These are phyloP conservation scores for Trichoderma sp. DNA, from an alignment of 2,329 filamentous ascomycete genomes.

Conservation along the genomic window DNA sequence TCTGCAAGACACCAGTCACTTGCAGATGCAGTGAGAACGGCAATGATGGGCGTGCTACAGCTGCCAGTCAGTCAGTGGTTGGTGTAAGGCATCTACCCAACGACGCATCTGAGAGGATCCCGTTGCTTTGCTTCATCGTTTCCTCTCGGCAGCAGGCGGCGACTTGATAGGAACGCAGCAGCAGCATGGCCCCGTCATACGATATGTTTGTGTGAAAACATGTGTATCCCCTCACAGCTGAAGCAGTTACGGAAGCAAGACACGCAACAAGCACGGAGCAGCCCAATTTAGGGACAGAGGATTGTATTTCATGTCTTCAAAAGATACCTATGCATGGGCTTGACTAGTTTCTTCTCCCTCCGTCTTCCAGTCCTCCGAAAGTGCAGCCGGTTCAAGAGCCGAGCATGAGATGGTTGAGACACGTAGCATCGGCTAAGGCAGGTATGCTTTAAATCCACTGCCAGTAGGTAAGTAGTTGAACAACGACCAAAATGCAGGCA, in stretches of 20 bases:
- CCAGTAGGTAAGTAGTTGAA: not conserved
- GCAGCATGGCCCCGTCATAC: no score
- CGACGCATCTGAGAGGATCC: not conserved
- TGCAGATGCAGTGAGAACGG: not conserved
- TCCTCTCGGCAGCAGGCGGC: not conserved
- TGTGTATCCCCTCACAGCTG: no score
- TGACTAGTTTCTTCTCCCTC: not conserved
- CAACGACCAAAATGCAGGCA: conserved; percentile 1
- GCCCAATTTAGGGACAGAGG: no score
- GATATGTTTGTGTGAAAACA: no score
- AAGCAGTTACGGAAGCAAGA: no score
- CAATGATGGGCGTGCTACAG: not conserved
- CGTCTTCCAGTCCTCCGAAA: not conserved
- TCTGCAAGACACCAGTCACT: not conserved
- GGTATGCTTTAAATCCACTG: not conserved
- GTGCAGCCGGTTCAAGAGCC: conserved; percentile 1
- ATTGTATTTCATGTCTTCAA: no score
- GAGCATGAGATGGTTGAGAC: not conserved
- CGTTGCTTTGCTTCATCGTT: not conserved
- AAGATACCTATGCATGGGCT: not conserved
- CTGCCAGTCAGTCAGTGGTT: no score
- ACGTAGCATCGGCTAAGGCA: conserved; percentile 20
- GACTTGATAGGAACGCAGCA: not conserved
- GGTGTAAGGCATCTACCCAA: not conserved
- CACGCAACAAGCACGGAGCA: no score